Conservation (phyloP, 768 basidiomycete genomes). For the Tremella fuciformis region DNA sequence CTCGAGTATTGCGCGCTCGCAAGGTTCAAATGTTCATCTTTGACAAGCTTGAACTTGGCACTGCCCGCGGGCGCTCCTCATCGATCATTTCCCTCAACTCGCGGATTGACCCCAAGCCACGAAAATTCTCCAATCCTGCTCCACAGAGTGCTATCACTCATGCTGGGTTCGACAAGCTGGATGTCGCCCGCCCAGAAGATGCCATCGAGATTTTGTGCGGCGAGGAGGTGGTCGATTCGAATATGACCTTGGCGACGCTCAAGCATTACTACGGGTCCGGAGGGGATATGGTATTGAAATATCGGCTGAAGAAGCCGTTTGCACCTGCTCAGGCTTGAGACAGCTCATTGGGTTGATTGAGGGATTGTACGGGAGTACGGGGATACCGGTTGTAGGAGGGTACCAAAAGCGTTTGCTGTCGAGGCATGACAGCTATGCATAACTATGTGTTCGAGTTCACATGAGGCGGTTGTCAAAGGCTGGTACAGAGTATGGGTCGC, state of each 20-base stretch:
- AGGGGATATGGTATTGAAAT: conserved; percentile 50
- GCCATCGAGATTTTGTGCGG: conserved; percentile 84
- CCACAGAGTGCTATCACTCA: background rate
- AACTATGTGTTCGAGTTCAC: too few relatives aligned
- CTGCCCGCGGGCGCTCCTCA: conserved; percentile 13
- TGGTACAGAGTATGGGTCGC: too few relatives aligned
- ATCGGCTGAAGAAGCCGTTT: conserved; percentile 38
- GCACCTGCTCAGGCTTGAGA: background rate
- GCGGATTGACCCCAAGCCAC: conserved; percentile 13
- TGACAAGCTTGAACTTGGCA: conserved; percentile 58
- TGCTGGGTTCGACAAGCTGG: background rate
- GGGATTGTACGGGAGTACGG: too few relatives aligned
- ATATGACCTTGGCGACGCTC: conserved; percentile 86
- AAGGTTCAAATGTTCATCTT: conserved; percentile 83
- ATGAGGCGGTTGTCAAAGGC: too few relatives aligned
- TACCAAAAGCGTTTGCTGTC: too few relatives aligned
- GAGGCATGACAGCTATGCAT: too few relatives aligned
- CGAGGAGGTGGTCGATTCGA: conserved; percentile 72
- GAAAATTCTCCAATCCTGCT: conserved; percentile 8
- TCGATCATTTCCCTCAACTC: conserved; percentile 22
- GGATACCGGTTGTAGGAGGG: too few relatives aligned
- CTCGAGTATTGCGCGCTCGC: conserved; percentile 74
- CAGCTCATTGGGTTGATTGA: too few relatives aligned
- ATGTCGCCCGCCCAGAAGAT: conserved; percentile 58
- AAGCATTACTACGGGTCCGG: conserved; percentile 62